Conservation (phyloP, 331 rosid genomes). For the Pyrus hybrid region DNA sequence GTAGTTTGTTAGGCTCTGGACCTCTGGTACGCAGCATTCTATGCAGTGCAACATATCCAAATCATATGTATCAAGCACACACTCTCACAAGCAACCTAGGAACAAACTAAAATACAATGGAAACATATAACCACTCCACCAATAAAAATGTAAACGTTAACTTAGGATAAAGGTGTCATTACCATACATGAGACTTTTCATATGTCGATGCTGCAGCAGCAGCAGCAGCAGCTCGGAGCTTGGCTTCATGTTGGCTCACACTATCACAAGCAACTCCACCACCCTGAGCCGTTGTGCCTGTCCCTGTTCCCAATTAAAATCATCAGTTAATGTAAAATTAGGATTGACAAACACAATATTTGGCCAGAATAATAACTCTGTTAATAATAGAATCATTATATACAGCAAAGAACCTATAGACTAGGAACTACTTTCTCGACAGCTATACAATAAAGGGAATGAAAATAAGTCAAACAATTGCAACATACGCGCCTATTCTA, state of each 20-base stretch:
- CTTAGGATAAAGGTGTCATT: conserved; percentile 13
- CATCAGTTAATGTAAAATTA: neutral
- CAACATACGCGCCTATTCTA: no score
- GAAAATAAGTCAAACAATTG: no score
- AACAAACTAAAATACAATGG: neutral
- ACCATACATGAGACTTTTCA: conserved; percentile 92
- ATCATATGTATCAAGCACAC: neutral
- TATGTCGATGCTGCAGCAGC: conserved; percentile 63
- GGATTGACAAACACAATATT: no score
- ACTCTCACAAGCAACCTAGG: neutral
- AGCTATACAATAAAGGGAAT: no score
- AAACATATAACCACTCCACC: neutral
- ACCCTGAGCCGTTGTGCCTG: conserved; percentile 47
- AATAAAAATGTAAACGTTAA: neutral
- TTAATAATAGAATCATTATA: no score
- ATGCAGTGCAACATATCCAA: no score
- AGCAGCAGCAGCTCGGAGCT: conserved; percentile 88
- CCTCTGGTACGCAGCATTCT: neutral
- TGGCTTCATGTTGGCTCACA: conserved; percentile 69
- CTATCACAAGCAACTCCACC: conserved; percentile 38
- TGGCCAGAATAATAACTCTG: no score
- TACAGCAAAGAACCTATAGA: no score
- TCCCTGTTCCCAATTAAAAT: conserved; percentile 30
- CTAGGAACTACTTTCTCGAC: no score
- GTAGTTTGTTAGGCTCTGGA: neutral